Percentiles rank a stretch among this genome's conserved stretches.
These are phyloP conservation scores for Pichia exigua DNA, from an alignment of 805 yeast genomes.

Conservation along the genomic window DNA sequence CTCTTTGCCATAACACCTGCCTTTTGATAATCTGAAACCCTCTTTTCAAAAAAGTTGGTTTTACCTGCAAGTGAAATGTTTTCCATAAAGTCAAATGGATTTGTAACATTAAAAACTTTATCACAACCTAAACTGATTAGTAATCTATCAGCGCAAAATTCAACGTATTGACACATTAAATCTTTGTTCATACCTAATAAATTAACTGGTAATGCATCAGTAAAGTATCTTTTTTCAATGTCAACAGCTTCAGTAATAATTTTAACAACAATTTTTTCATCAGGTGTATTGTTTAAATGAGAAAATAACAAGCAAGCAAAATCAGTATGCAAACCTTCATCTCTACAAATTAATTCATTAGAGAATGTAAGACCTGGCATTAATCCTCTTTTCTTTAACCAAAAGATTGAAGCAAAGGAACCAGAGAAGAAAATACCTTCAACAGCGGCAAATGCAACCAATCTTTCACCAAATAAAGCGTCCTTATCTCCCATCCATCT, in stretches of 20 bases:
- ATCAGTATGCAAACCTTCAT: conserved; percentile 98
- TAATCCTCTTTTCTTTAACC: conserved; percentile 98
- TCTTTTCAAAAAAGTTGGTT: conserved; percentile 97
- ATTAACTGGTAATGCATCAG: conserved; percentile 90
- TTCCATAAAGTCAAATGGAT: conserved; percentile 99
- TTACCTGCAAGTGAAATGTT: conserved; percentile 97
- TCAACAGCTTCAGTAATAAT: conserved; percentile 92
- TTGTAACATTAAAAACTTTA: conserved; percentile 77
- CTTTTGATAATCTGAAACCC: conserved; percentile 97
- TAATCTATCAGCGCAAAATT: conserved; percentile 94
- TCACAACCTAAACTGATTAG: conserved; percentile 85
- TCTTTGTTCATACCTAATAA: conserved; percentile 91
- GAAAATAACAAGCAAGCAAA: conserved; percentile 94
- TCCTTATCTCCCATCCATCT: conserved; percentile 90
- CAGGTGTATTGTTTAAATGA: conserved; percentile 86
- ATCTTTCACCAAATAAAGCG: conserved; percentile 89
- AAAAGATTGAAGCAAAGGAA: conserved; percentile 95
- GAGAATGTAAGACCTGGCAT: conserved; percentile 99
- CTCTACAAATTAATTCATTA: conserved; percentile 95
- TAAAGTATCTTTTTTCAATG: conserved; percentile 89
- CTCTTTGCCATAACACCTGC: conserved; percentile 95
- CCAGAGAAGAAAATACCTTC: conserved; percentile 99
- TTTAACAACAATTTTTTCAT: conserved; percentile 65
- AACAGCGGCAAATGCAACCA: conserved; percentile 97
- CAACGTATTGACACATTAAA: conserved; percentile 96